phyloP scores from a whole-genome alignment of 192 early-diverging fungal species.

The Coemansia furcata region DNA sequence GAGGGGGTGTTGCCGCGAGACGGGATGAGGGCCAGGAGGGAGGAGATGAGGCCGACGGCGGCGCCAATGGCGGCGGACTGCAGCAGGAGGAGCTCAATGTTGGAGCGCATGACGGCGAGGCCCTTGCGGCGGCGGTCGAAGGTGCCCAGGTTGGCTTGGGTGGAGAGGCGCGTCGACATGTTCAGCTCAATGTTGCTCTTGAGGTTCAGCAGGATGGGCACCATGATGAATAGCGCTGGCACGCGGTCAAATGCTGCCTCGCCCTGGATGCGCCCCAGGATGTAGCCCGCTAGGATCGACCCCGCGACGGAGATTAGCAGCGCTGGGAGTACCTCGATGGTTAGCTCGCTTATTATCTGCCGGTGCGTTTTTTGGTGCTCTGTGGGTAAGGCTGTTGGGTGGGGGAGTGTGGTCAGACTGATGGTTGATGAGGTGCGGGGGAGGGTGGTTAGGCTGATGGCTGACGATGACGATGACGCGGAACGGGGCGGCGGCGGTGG shows the following conservation, averaged over 20 bases:
- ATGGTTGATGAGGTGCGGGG: neutral
- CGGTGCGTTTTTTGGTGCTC: conserved; percentile 11
- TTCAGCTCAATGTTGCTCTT: conserved; percentile 94
- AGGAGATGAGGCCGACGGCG: conserved; percentile 68
- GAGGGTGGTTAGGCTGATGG: neutral
- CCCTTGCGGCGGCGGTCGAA: conserved; percentile 57
- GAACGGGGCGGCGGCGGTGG: neutral
- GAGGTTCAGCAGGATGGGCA: conserved; percentile 80
- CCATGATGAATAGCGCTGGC: conserved; percentile 79
- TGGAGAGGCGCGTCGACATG: conserved; percentile 81
- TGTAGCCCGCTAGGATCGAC: conserved; percentile 67
- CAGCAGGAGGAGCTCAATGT: conserved; percentile 71
- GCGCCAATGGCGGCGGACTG: conserved; percentile 71
- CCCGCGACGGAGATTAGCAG: conserved; percentile 70
- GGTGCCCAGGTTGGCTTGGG: conserved; percentile 66
- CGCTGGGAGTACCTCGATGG: conserved; percentile 59
- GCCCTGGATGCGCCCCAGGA: conserved; percentile 66
- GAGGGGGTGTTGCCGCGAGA: neutral
- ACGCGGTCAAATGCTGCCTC: conserved; percentile 67
- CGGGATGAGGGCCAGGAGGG: conserved; percentile 46
- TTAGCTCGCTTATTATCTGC: conserved; percentile 34
- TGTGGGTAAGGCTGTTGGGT: neutral
- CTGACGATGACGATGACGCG: neutral
- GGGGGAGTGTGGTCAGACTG: neutral
- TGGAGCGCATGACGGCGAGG: conserved; percentile 64